Evolutionary conservation across 306 rosid species (phyloP), one percentile per base, ranked within the genome.

Genomic region (Cucumis melo): DNA sequence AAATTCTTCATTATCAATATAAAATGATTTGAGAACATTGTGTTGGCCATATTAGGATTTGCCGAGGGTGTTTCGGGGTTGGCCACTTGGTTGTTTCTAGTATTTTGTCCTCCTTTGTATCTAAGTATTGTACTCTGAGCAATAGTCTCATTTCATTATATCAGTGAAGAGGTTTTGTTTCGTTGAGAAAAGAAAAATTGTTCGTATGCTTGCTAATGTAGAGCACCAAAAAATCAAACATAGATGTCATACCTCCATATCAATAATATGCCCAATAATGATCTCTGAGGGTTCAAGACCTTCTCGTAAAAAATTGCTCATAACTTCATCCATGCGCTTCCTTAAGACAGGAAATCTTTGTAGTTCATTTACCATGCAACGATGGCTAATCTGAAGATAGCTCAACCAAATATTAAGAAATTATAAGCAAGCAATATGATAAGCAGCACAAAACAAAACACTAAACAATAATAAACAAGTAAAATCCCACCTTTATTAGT

Each of bases 241-340:
- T 38, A 12, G 23, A 48, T 61, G 17, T 32, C 80, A 82, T 84
- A 95, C 99, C 99, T 95, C 97, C 96, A 92, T 92, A 81, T 95
- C 97, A 73, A 95, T 88, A 77, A 92, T 83, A 88, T 95, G 99
- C 9, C 89, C 93, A 76, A 95, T 95, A 97, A 95, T 92, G 77
- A 87, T 90, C 80, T 92, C 92, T 0, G 97, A 90, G 62, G 99
- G 99, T 80, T 87, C 92, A 73, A 95, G 96, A 80, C 99, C 98
- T 62, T 92, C 99, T 50, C 96, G 91, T 78, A 95, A 76, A 84
- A 95, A 92, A 81, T 88, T 89, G 74, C 95, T 95, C 6, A 88
- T 87, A 68, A 95, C 99, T 86, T 95, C 99, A 84, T 95, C 99
- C 96, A 95, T 89, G 61, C 96, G 92, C 88, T 83, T 95, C 44